Evolutionary conservation across 768 basidiomycete species (phyloP).

Genomic region (Paxillus rubicundulus): DNA sequence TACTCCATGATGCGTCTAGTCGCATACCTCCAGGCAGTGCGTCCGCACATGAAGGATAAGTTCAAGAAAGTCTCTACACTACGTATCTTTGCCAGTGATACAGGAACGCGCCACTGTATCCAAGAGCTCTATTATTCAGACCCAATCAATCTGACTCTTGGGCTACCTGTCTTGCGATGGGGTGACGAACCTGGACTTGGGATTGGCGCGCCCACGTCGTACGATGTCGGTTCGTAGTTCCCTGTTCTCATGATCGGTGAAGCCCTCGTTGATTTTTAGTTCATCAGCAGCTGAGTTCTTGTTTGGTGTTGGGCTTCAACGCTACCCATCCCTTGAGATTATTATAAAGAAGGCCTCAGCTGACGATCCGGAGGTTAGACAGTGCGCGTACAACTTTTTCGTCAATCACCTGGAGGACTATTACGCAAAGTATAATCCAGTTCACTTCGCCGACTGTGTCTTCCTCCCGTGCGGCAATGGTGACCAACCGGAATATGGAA

Average conservation of each 20-base stretch:
- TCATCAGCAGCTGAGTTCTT: slow-evolving; percentile 48
- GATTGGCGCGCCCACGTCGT: no score
- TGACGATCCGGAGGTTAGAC: slow-evolving; percentile 43
- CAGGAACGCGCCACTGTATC: slow-evolving; percentile 1
- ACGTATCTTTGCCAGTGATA: slow-evolving; percentile 6
- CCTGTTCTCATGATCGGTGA: no score
- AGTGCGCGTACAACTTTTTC: slow-evolving; percentile 70
- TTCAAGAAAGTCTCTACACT: neutral
- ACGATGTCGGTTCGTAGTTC: no score
- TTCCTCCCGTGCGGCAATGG: slow-evolving; percentile 73
- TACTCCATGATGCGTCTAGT: neutral
- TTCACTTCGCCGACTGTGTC: slow-evolving; percentile 48
- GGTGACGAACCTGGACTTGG: neutral
- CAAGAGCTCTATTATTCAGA: slow-evolving; percentile 79
- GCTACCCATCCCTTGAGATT: slow-evolving; percentile 60
- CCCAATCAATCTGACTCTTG: slow-evolving; percentile 62
- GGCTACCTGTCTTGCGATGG: slow-evolving; percentile 84
- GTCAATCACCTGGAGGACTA: slow-evolving; percentile 59
- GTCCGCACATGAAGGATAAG: neutral
- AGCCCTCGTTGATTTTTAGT: neutral
- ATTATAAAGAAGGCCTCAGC: slow-evolving; percentile 57
- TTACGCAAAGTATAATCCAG: slow-evolving; percentile 55
- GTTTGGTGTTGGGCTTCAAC: slow-evolving; percentile 58
- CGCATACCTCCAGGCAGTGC: neutral
- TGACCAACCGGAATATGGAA: slow-evolving; percentile 43